Conservation (phyloP, 2,329 filamentous ascomycete species). For the Dothistroma septosporum region DNA sequence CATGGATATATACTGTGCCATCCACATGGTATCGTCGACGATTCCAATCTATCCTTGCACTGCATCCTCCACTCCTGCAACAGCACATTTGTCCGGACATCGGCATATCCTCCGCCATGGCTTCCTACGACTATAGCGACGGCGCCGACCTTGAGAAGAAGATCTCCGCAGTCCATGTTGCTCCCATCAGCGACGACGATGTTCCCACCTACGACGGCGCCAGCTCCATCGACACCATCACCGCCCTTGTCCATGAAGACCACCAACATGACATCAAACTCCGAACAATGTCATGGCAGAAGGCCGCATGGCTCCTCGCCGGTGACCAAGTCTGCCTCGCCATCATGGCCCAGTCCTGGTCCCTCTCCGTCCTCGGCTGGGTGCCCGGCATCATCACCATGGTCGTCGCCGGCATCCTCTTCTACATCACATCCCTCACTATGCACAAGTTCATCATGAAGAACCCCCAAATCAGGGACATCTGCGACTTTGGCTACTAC, state of each 20-base stretch:
- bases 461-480: conserved; percentile 48
- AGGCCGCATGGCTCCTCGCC: conserved; percentile 46
- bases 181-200: conserved; percentile 3
- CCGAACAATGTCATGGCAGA: conserved; percentile 53
- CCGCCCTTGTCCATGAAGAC: conserved; percentile 33
- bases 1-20: background rate
- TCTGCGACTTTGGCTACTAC: conserved; percentile 50
- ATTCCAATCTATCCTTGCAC: background rate
- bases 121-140: background rate
- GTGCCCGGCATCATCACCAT: conserved; percentile 48
- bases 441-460: conserved; percentile 54
- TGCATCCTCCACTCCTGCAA: background rate
- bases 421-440: conserved; percentile 50
- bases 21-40: background rate
- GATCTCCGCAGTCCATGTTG: background rate
- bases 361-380: conserved; percentile 47
- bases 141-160: conserved; percentile 10
- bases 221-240: conserved; percentile 24
- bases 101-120: background rate
- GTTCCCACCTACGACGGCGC: conserved; percentile 14
- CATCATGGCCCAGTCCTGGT: conserved; percentile 52
- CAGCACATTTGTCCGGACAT: background rate
- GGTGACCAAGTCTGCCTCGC: conserved; percentile 51
- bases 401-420: conserved; percentile 43
- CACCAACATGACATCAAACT: conserved; percentile 50